phyloP scores from a whole-genome alignment of 176 grass and related monocot species.

The Cymbopogon citratus region DNA sequence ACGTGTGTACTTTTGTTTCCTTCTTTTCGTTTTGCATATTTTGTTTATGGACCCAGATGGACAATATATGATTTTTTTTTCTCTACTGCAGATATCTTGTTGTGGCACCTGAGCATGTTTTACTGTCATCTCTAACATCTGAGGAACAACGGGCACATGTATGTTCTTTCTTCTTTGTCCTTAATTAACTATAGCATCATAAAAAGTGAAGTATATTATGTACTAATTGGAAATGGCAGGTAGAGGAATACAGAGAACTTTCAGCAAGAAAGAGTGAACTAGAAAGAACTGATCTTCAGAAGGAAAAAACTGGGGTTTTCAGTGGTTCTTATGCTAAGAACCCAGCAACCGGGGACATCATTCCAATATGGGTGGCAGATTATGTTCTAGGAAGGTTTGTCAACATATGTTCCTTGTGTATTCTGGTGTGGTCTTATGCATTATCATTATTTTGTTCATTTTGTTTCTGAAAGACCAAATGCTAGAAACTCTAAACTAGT shows the following conservation, averaged over 20 bases:
- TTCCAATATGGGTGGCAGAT: constrained; percentile 98
- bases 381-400: constrained; percentile 97
- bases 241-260: constrained; percentile 69
- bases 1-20: constrained; percentile 49
- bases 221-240: constrained; percentile 42
- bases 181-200: constrained; percentile 23
- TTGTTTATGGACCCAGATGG: constrained; percentile 9
- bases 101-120: constrained; percentile 74
- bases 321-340: constrained; percentile 96
- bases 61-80: constrained; percentile 5
- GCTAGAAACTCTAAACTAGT: neutral
- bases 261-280: constrained; percentile 87
- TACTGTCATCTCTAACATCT: constrained; percentile 63
- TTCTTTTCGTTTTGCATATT: neutral
- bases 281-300: constrained; percentile 98
- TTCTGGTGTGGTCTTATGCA: neutral
- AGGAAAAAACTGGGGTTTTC: constrained; percentile 95
- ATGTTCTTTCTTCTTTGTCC: constrained; percentile 28
- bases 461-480: neutral
- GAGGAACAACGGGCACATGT: constrained; percentile 58
- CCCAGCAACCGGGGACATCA: constrained; percentile 72
- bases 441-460: neutral
- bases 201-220: constrained; percentile 7
- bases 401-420: constrained; percentile 13
- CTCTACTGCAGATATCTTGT: constrained; percentile 78